Base-by-base conservation (phyloP, 1,284 basidiomycete genomes). In the Rhodofomes roseus region DNA sequence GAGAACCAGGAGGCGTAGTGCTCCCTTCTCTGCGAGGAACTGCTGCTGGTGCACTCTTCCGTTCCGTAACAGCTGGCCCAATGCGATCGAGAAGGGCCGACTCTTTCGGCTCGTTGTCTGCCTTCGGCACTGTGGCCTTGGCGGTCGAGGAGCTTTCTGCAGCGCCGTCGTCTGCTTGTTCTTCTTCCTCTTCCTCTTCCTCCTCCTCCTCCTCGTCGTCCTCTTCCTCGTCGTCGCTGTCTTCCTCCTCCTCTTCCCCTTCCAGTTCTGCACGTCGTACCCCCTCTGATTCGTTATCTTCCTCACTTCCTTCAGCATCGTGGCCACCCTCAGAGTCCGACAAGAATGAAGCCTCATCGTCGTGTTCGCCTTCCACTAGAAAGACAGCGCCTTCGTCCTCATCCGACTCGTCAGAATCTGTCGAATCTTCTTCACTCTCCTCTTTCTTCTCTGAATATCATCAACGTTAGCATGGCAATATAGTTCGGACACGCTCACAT, bases 1-100 rank as follows among this genome's bases (percentile, higher is more conserved):
- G 86, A 37, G 85, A 84, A 1, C 77, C 81, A 27, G 84, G 84
- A 22, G 86, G 85, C 4, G 86, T 83, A 0, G 76, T 76, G 57
- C 73, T 77, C 54, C 67, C 65, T n/a, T 73, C 71, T 50, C 68
- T 68, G 4, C 68, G 63, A 3, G 68, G 65, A 3, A 44, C 43
- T 25, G 37, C 34, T 53, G 60, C n/a, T 4, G 34, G 34, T 6
- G 18, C 31, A 14, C 11, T 23, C 31, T 22, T 52, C 18, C 22
- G 29, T 34, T 52, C 50, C 8, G 50, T 7, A 7, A 12, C 6
- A 22, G 31, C 31, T 52, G 31, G 31, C 16, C 27, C 50, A 12
- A 36, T 14, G 7, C 31, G 50, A 37, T 8, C 22, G 20, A 52
- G 50, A 5, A 36, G 34, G 11, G 50, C 20, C 20, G 50, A 31